These are phyloP conservation scores for Aspergillus caelatus DNA, from an alignment of 2,329 filamentous ascomycete species.

Conservation along the genomic window DNA sequence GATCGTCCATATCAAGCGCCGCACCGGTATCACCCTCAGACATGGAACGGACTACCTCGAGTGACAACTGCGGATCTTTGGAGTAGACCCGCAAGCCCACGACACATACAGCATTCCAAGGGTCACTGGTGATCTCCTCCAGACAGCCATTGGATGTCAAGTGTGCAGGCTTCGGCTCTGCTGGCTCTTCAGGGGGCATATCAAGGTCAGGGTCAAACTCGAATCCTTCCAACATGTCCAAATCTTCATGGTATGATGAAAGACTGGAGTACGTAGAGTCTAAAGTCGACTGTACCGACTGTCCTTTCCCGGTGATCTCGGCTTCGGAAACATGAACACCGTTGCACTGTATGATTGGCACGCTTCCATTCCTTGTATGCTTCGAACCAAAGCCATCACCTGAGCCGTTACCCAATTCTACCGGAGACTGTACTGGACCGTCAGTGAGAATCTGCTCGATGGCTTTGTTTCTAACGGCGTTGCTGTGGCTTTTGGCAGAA, in stretches of 20 bases:
- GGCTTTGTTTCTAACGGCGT: slow-evolving; percentile 9
- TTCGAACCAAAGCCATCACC: slow-evolving; percentile 21
- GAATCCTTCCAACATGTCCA: slow-evolving; percentile 42
- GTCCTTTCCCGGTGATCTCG: slow-evolving; percentile 13
- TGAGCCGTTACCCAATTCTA: slow-evolving; percentile 25
- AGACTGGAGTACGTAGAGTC: slow-evolving; percentile 25
- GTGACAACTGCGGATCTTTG: slow-evolving; percentile 52
- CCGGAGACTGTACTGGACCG: slow-evolving; percentile 30
- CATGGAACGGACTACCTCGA: slow-evolving; percentile 55
- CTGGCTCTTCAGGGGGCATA: slow-evolving; percentile 37
- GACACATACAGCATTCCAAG: slow-evolving; percentile 65
- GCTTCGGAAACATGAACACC: slow-evolving; percentile 19
- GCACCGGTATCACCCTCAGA: slow-evolving; percentile 41
- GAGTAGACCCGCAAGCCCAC: slow-evolving; percentile 62
- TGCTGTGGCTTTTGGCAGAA: slow-evolving; percentile 15
- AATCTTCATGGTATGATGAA: slow-evolving; percentile 28
- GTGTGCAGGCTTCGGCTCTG: slow-evolving; percentile 16
- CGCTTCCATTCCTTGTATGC: slow-evolving; percentile 19
- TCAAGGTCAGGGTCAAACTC: slow-evolving; percentile 49
- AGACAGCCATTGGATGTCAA: slow-evolving; percentile 14
- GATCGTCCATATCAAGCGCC: slow-evolving; percentile 49
- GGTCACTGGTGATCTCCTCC: slow-evolving; percentile 35
- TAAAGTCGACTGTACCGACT: slow-evolving; percentile 28
- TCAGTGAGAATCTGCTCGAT: slow-evolving; percentile 25
- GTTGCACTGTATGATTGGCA: slow-evolving; percentile 33